phyloP scores from a whole-genome alignment of 495 filamentous ascomycete species.

The Physcia stellaris region DNA sequence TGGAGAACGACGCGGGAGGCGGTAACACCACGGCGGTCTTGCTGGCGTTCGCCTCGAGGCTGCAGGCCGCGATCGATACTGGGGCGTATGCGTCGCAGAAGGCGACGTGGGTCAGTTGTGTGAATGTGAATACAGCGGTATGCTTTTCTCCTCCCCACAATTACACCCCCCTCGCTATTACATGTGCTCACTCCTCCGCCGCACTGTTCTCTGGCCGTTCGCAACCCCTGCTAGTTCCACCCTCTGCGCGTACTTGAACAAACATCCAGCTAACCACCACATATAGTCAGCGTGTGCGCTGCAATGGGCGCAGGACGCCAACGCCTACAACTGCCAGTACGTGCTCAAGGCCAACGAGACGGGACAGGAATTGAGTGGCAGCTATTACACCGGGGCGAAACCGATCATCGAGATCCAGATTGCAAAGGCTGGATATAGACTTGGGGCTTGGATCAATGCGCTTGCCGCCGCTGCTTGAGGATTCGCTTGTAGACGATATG shows the following conservation, averaged over 20 bases:
- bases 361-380: slow-evolving; percentile 42
- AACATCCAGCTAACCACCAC: too few relatives aligned
- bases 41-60: slow-evolving; percentile 20
- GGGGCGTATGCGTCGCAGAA: slow-evolving; percentile 33
- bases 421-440: slow-evolving; percentile 58
- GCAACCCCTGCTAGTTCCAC: too few relatives aligned
- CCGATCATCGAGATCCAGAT: slow-evolving; percentile 58
- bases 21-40: slow-evolving; percentile 21
- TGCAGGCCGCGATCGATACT: slow-evolving; percentile 29
- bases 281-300: slow-evolving; percentile 25
- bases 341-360: slow-evolving; percentile 33
- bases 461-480: slow-evolving; percentile 8
- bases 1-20: slow-evolving; percentile 39
- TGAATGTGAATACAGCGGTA: slow-evolving; percentile 10
- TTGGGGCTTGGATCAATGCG: slow-evolving; percentile 45
- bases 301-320: slow-evolving; percentile 43
- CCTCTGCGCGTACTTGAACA: too few relatives aligned
- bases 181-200: too few relatives aligned
- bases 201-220: too few relatives aligned
- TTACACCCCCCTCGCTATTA: too few relatives aligned
- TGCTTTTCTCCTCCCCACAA: too few relatives aligned
- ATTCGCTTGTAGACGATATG: too few relatives aligned
- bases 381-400: slow-evolving; percentile 49
- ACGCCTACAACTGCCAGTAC: slow-evolving; percentile 40
- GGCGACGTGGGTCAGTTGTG: slow-evolving; percentile 33